Evolutionary conservation across 73 alveolate genomes (phyloP), one percentile per base, ranked within the genome.

Genomic region (Paraurostyla sp.): DNA sequence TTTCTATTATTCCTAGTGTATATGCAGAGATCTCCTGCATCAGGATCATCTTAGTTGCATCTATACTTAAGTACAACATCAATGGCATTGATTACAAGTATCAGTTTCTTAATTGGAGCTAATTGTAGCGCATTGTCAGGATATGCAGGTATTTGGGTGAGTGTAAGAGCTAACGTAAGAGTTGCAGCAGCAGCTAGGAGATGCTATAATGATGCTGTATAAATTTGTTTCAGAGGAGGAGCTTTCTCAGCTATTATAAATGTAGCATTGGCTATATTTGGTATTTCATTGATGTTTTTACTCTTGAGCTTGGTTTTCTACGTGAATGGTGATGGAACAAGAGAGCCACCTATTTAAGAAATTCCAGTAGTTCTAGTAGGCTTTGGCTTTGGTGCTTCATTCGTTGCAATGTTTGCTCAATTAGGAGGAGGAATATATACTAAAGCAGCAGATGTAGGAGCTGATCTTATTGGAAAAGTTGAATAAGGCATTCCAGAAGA

Each of bases 361-460:
- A 94, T 94, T 63, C 98, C 98, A 15, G 83, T 94, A 22, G 58
- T 89, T 22, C 59, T 94, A 32, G 95, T 94, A 1, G 98, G 98
- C 0, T 94, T 92, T 80, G 96, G 98, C 13, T 94, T 94, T 84
- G 98, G 98, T 49, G 98, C 98, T 0, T 94, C 98, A 2, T 92
- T 94, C 71, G 98, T 94, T 6, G 97, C 98, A 23, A 94, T 94
- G 98, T 94, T 94, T 80, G 98, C 98, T 4, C 76, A 94, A 71
- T 83, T 94, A 18, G 98, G 98, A 63, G 98, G 98, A 20, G 98
- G 98, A 7, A 94, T 94, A 23, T 94, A 71, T 62, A 94, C 98
- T 27, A 94, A 95, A 73, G 99, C 99, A 2, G 99, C 99, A 0
- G 99, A 96, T 85, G 99, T 96, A 6, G 99, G 99, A 18, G 99